These are phyloP conservation scores for Ophiostoma fasciatum DNA, from an alignment of 2,329 filamentous ascomycete species.

Conservation along the genomic window DNA sequence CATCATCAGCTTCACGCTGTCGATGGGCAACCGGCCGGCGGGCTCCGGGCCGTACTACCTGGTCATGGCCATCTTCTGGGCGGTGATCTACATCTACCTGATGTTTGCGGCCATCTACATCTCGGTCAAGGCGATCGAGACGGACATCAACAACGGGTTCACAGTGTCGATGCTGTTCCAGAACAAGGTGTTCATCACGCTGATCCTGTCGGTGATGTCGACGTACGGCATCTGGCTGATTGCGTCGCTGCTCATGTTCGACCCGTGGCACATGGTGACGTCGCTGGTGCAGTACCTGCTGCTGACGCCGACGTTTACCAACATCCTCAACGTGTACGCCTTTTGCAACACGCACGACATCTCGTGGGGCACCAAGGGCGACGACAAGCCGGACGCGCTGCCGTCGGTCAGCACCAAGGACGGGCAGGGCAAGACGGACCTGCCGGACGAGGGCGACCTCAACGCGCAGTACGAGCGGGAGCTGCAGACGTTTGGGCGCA, in stretches of 20 bases:
- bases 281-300: constrained; percentile 88
- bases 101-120: constrained; percentile 94
- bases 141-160: constrained; percentile 55
- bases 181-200: constrained; percentile 80
- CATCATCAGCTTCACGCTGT: constrained; percentile 87
- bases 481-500: constrained; percentile 55
- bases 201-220: constrained; percentile 82
- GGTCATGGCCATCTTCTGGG: constrained; percentile 98
- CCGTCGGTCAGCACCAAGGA: constrained; percentile 82
- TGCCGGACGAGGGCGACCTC: constrained; percentile 87
- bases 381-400: constrained; percentile 86
- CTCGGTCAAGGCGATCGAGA: constrained; percentile 70
- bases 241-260: constrained; percentile 84
- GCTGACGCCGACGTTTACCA: constrained; percentile 91
- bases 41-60: constrained; percentile 90
- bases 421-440: constrained; percentile 79
- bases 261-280: constrained; percentile 99
- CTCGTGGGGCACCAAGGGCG: constrained; percentile 95
- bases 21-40: constrained; percentile 85
- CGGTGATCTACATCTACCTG: constrained; percentile 83
- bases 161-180: constrained; percentile 59
- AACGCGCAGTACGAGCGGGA: constrained; percentile 92
- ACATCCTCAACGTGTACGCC: constrained; percentile 96
- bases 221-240: constrained; percentile 91
- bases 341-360: constrained; percentile 78